Percentiles rank a stretch among this genome's conserved stretches.
Evolutionary conservation across 495 filamentous ascomycete species (phyloP).

Genomic region (Lepidopterella palustris): DNA sequence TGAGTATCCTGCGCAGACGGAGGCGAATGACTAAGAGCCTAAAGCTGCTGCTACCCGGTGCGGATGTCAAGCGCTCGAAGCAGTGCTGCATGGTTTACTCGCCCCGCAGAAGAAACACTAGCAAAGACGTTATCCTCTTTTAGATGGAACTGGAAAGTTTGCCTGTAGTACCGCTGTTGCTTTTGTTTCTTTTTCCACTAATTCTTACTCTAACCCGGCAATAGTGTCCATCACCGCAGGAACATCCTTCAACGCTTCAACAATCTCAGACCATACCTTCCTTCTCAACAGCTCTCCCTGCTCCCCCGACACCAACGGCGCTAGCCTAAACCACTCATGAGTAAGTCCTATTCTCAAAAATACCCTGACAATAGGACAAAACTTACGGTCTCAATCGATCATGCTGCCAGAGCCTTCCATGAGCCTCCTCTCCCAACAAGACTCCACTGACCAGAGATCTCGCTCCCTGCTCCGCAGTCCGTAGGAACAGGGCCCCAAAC

Average conservation of each 20-base stretch:
- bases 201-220: no score
- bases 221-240: neutral
- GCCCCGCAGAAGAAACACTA: no score
- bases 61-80: no score
- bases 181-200: no score
- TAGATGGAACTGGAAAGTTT: no score
- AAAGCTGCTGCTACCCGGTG: no score
- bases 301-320: neutral
- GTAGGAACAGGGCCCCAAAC: neutral
- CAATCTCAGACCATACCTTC: neutral
- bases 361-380: neutral
- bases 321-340: neutral
- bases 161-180: no score
- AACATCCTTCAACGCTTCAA: neutral
- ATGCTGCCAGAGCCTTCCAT: constrained; percentile 22
- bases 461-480: constrained; percentile 11
- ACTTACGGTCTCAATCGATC: constrained; percentile 13
- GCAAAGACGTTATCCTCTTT: no score
- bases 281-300: neutral
- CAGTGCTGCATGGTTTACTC: no score
- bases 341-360: neutral
- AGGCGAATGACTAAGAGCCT: no score
- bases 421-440: constrained; percentile 13
- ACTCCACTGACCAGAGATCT: constrained; percentile 18
- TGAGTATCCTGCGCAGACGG: no score